These are phyloP conservation scores for Omphalotus olearius DNA, from an alignment of 1,284 basidiomycete species.

Conservation along the genomic window DNA sequence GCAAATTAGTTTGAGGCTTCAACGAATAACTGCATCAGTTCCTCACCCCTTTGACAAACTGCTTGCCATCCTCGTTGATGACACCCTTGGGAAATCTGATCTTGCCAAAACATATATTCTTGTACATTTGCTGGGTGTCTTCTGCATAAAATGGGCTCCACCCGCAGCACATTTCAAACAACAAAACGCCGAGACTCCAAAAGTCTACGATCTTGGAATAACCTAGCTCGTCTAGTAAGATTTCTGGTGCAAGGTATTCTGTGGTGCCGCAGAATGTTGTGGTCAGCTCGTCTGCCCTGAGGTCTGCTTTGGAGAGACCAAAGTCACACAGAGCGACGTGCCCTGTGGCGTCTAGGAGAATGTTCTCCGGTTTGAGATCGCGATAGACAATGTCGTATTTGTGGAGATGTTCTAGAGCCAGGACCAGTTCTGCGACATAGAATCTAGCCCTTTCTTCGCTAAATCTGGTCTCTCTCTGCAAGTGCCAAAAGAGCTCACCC, in stretches of 20 bases:
- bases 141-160: conserved; percentile 99
- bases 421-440: conserved; percentile 91
- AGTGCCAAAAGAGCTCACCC: conserved; percentile 97
- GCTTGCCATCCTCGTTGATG: conserved; percentile 97
- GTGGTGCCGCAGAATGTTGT: conserved; percentile 98
- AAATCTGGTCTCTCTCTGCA: conserved; percentile 93
- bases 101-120: conserved; percentile 98
- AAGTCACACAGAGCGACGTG: conserved; percentile 97
- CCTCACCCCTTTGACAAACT: conserved; percentile 97
- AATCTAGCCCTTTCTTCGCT: conserved; percentile 90
- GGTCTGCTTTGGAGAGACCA: conserved; percentile 94
- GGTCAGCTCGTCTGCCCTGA: conserved; percentile 91
- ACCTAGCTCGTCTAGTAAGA: conserved; percentile 97
- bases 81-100: conserved; percentile 98
- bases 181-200: conserved; percentile 90
- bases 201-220: conserved; percentile 99
- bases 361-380: conserved; percentile 97
- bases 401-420: conserved; percentile 94
- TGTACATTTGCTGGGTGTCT: conserved; percentile 99
- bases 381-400: conserved; percentile 97
- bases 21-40: not conserved
- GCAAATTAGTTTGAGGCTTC: conserved; percentile 9
- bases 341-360: conserved; percentile 93
- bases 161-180: conserved; percentile 99
- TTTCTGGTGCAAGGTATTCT: conserved; percentile 97